phyloP scores from a whole-genome alignment of 2,329 filamentous ascomycete species.

The Lecanicillium sp. region DNA sequence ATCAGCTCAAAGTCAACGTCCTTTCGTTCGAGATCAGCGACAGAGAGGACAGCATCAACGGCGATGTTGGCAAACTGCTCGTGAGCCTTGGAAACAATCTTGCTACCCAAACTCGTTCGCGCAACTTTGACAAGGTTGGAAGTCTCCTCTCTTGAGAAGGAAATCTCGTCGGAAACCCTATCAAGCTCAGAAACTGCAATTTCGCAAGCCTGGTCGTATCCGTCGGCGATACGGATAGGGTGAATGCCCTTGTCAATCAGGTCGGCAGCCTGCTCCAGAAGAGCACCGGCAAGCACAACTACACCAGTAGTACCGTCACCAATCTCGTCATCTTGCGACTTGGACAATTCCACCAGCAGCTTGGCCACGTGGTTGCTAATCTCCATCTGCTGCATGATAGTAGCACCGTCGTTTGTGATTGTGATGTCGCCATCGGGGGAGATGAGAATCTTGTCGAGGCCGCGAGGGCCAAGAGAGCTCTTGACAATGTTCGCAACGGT shows the following conservation, averaged over 20 bases:
- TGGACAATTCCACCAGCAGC: slow-evolving; percentile 90
- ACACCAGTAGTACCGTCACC: slow-evolving; percentile 97
- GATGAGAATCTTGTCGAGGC: slow-evolving; percentile 98
- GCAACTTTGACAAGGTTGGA: slow-evolving; percentile 89
- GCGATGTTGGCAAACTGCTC: slow-evolving; percentile 97
- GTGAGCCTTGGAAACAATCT: slow-evolving; percentile 98
- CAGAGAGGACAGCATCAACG: slow-evolving; percentile 91
- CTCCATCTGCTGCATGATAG: slow-evolving; percentile 97
- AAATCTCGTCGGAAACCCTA: slow-evolving; percentile 82
- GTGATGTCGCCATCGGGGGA: slow-evolving; percentile 98
- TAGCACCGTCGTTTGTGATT: slow-evolving; percentile 97
- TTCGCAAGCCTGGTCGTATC: slow-evolving; percentile 95
- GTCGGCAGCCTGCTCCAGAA: slow-evolving; percentile 93
- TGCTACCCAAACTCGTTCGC: slow-evolving; percentile 91
- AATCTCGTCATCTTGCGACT: slow-evolving; percentile 98
- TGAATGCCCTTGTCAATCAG: slow-evolving; percentile 99
- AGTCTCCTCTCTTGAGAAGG: slow-evolving; percentile 73
- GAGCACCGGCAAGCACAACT: slow-evolving; percentile 86
- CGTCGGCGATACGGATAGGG: slow-evolving; percentile 95
- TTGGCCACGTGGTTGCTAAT: slow-evolving; percentile 98
- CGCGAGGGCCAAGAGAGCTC: slow-evolving; percentile 89
- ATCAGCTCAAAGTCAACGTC: slow-evolving; percentile 99
- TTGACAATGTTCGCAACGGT: slow-evolving; percentile 97
- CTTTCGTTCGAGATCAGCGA: slow-evolving; percentile 90
- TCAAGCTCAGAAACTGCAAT: slow-evolving; percentile 91